Base-by-base conservation (phyloP, 2,329 filamentous ascomycete species). In the Lasiodiplodia sp. region DNA sequence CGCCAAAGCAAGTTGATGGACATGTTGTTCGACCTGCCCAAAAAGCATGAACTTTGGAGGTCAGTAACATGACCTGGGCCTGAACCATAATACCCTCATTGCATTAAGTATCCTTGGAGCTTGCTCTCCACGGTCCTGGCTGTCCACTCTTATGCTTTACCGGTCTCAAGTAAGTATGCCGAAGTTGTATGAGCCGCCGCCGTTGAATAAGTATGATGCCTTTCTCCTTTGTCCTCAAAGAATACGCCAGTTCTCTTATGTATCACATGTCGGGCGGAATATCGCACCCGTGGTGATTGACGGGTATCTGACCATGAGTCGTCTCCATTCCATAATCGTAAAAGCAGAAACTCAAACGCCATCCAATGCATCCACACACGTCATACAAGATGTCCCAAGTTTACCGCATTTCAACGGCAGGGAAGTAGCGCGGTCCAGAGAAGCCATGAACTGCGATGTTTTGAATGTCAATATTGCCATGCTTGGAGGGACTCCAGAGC, bases 401-500 rank as follows among this genome's bases (percentile, higher is more conserved):
- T 49, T 51, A 92, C 71, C 87, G 83, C 72, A 91, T 76, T 55
- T 91, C 85, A 34, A 90, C 81, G 2, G 90, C 87, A 8, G 93
- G 92, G 75, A 96, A 96, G 78, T 90, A 97, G 69, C 94, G 87
- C 11, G 92, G 92, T 4, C 95, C 95, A 0, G 93, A 92, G 79
- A 90, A 97, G 0, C 95, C 95, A 75, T 92, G 90, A 1, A 90
- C 92, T 69, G 94, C 87, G 28, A 97, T 90, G 56, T 91, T 93
- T 78, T 97, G 92, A 49, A 98, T 93, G 76, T 97, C 94, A 71
- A 97, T 96, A 74, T 96, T 97, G 4, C 87, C 85, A 58, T 90
- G 88, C 31, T 88, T 86, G 69, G 88, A 87, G 2, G 92, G 91
- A 74, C 90, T 94, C 92, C 93, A 97, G 78, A 97, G 88, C 83